phyloP scores from a whole-genome alignment of 1,139 yeast species.

The Yamadazyma trypodendri region DNA sequence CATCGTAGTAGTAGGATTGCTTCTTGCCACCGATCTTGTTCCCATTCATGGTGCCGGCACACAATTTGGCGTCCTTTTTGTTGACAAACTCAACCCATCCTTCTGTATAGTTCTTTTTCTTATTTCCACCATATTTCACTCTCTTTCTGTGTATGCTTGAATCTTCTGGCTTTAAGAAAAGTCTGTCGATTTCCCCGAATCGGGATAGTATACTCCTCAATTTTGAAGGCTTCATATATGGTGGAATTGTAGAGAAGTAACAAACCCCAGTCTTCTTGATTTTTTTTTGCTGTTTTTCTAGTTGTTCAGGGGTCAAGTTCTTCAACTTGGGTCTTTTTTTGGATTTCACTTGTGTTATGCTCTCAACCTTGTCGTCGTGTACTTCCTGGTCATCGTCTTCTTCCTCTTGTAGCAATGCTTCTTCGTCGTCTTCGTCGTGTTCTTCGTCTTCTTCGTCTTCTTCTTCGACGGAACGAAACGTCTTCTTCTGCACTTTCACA shows the following conservation, averaged over 20 bases:
- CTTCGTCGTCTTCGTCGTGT: constrained; percentile 12
- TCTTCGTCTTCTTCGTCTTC: constrained; percentile 13
- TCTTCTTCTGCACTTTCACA: constrained; percentile 16
- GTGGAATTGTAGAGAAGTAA: constrained; percentile 87
- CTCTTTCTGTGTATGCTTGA: constrained; percentile 61
- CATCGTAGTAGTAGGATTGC: constrained; percentile 91
- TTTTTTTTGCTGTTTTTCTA: constrained; percentile 57
- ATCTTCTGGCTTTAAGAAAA: constrained; percentile 87
- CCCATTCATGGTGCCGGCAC: constrained; percentile 85
- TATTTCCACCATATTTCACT: constrained; percentile 90
- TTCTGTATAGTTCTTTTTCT: constrained; percentile 82
- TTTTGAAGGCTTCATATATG: constrained; percentile 94
- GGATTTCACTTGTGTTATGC: constrained; percentile 16
- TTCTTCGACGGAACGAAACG: constrained; percentile 11
- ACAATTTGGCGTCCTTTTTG: constrained; percentile 84
- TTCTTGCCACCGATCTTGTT: constrained; percentile 90
- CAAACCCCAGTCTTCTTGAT: constrained; percentile 84
- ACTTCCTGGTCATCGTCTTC: constrained; percentile 17
- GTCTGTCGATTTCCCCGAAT: constrained; percentile 84
- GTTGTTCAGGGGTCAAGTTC: constrained; percentile 50
- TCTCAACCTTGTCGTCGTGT: constrained; percentile 18
- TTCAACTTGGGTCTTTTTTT: constrained; percentile 36
- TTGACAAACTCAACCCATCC: constrained; percentile 95
- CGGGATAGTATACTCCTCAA: constrained; percentile 74
- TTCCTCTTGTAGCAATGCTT: constrained; percentile 10